Conservation (phyloP, 2,329 filamentous ascomycete species). For the Paramyrothecium sp. region DNA sequence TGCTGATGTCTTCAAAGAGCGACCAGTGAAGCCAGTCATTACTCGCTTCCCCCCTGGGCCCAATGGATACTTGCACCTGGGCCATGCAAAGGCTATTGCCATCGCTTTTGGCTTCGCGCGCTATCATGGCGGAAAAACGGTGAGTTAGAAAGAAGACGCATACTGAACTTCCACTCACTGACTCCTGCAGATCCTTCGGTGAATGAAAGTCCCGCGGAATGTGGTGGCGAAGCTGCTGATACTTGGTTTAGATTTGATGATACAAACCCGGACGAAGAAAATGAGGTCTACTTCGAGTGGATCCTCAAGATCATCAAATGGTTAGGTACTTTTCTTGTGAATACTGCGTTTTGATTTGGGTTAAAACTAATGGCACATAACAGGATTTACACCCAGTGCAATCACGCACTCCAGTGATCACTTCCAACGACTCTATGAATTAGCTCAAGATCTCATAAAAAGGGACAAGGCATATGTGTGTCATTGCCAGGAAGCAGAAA, state of each 20-base stretch:
- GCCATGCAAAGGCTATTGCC: slow-evolving; percentile 92
- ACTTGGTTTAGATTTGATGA: slow-evolving; percentile 69
- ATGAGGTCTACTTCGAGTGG: slow-evolving; percentile 84
- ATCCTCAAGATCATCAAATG: slow-evolving; percentile 86
- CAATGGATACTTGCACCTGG: slow-evolving; percentile 91
- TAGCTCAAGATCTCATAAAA: slow-evolving; percentile 80
- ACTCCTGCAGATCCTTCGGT: neutral
- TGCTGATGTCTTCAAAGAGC: slow-evolving; percentile 67
- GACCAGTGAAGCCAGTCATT: slow-evolving; percentile 58
- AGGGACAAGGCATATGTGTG: slow-evolving; percentile 79
- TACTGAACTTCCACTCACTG: neutral
- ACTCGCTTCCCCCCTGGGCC: slow-evolving; percentile 84
- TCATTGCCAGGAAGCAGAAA: slow-evolving; percentile 78
- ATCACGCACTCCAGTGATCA: slow-evolving; percentile 90
- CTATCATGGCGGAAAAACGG: slow-evolving; percentile 65
- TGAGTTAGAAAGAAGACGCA: neutral
- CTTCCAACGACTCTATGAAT: slow-evolving; percentile 82
- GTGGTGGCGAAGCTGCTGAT: too few relatives aligned
- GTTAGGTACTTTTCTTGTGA: too few relatives aligned
- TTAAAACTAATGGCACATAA: too few relatives aligned
- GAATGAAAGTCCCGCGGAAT: too few relatives aligned
- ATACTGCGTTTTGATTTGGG: too few relatives aligned
- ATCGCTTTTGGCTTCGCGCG: slow-evolving; percentile 95
- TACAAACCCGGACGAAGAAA: slow-evolving; percentile 91
- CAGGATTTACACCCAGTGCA: slow-evolving; percentile 68